These are phyloP conservation scores for Lepidopterella palustris DNA, from an alignment of 495 filamentous ascomycete species.

Conservation along the genomic window DNA sequence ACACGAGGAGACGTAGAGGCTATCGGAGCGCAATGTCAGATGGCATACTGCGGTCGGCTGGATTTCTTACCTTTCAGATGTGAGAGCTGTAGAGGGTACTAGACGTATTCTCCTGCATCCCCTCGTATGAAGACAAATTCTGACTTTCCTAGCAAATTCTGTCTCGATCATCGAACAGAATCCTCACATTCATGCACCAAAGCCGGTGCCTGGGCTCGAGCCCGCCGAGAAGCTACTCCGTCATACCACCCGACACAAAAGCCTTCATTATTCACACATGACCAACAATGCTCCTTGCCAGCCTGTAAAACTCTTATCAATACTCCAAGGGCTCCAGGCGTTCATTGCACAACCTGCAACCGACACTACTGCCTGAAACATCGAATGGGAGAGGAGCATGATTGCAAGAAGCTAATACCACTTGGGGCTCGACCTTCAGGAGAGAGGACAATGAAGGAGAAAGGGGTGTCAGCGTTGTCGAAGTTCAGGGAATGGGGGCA, in stretches of 20 bases:
- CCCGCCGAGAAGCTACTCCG: constrained; percentile 14
- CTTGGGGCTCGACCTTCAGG: constrained; percentile 54
- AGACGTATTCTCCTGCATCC: constrained; percentile 8
- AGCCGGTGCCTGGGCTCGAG: constrained; percentile 75
- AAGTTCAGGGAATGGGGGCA: constrained; percentile 59
- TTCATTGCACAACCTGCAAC: constrained; percentile 75
- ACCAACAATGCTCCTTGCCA: constrained; percentile 63
- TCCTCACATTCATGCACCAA: constrained; percentile 71
- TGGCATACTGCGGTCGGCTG: constrained; percentile 82
- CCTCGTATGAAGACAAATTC: too few relatives aligned
- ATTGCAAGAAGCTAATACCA: constrained; percentile 66
- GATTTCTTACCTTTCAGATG: constrained; percentile 96
- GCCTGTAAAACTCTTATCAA: constrained; percentile 81
- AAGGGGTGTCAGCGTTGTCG: constrained; percentile 54
- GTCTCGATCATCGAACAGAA: constrained; percentile 91
- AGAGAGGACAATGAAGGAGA: constrained; percentile 39
- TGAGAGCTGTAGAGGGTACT: constrained; percentile 65
- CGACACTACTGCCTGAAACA: constrained; percentile 88
- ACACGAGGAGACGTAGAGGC: constrained; percentile 64
- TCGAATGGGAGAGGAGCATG: constrained; percentile 78
- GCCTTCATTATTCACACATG: constrained; percentile 54
- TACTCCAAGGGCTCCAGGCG: constrained; percentile 67
- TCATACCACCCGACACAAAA: constrained; percentile 32
- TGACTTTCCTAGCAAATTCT: constrained; percentile 59
- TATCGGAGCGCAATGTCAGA: constrained; percentile 87